phyloP scores from a whole-genome alignment of 2,329 filamentous ascomycete species.

The Ilyonectria destructans region DNA sequence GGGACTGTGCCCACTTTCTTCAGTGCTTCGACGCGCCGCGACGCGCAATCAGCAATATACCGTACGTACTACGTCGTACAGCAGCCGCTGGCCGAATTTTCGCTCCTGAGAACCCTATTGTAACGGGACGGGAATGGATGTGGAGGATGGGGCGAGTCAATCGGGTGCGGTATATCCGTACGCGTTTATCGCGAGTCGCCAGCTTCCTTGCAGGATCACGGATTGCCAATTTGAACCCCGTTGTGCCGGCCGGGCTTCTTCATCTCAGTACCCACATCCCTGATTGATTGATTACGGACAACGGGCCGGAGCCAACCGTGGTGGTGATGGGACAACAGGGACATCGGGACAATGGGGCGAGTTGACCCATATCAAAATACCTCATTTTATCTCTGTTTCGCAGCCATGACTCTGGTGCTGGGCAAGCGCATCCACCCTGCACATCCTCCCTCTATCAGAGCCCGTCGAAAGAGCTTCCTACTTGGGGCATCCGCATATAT shows the following conservation, averaged over 20 bases:
- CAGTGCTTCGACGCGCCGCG: conserved; percentile 2
- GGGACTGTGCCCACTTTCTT: conserved; percentile 1
- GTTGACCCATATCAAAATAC: conserved; percentile 17
- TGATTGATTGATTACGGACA: background rate
- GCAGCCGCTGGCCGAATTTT: too few relatives aligned
- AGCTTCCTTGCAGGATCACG: background rate
- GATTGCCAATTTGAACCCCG: background rate
- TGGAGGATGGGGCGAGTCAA: conserved; percentile 12
- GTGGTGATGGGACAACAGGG: background rate
- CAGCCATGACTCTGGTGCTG: conserved; percentile 1
- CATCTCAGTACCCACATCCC: background rate
- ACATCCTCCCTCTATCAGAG: background rate
- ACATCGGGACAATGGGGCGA: background rate
- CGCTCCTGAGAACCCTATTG: too few relatives aligned
- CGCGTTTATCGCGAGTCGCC: conserved; percentile 25
- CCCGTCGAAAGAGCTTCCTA: conserved; percentile 10
- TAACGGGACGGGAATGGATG: background rate
- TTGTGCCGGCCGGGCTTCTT: background rate
- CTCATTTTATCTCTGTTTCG: conserved; percentile 12
- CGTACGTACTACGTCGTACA: background rate
- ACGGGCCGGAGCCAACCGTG: too few relatives aligned
- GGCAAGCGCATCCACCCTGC: background rate
- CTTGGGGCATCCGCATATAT: conserved; percentile 2
- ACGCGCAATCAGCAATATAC: conserved; percentile 25
- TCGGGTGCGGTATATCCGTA: conserved; percentile 6